Base-by-base conservation (phyloP, 176 grass and related monocot genomes). In the Cocos nucifera region DNA sequence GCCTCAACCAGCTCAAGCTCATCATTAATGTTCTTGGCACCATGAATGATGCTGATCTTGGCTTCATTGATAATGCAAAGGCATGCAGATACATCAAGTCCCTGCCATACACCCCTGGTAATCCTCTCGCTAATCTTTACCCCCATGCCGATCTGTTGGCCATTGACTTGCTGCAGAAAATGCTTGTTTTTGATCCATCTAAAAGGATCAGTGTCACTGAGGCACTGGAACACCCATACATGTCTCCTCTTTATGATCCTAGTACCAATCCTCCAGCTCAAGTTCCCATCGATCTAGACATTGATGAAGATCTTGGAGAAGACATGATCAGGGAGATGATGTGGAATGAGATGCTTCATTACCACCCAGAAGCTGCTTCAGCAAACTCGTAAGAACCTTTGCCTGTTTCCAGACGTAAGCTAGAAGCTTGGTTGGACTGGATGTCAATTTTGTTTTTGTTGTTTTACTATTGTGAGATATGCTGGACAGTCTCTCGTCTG, bases 1-100 rank as follows among this genome's bases (percentile, higher is more conserved):
- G 78, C 58, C 78, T 81, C 15, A 81, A 81, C 57, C 78, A 81
- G n/a, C 71, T 81, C 6, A 75, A 75, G 62, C 65, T 81, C 49
- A 81, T 81, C 19, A 39, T 81, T 22, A 75, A 75, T 25, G 71
- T 81, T 6, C 78, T 81, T 10, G 78, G 78, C 52, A 74, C 71
- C 17, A 64, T 81, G 32, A 64, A 58, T 4, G 78, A 81, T 59
- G 32, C 65, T n/a, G 78, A 81, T 66, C 52, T 81, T 48, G 58
- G 32, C 5, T 81, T 81, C 24, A 75, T 81, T 24, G 78, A 81
- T 53, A 81, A 81, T 32, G 58, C 58, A 4, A 81, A 81, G 32
- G 78, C 78, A 3, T 56, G 51, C 2, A 81, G 75, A 16, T 81
- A 75, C 58, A 81, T 81, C n/a, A 75, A 70, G 16, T 75, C 78